These are phyloP conservation scores for Lecanicillium sp. DNA, from an alignment of 2,329 filamentous ascomycete genomes.

Conservation along the genomic window DNA sequence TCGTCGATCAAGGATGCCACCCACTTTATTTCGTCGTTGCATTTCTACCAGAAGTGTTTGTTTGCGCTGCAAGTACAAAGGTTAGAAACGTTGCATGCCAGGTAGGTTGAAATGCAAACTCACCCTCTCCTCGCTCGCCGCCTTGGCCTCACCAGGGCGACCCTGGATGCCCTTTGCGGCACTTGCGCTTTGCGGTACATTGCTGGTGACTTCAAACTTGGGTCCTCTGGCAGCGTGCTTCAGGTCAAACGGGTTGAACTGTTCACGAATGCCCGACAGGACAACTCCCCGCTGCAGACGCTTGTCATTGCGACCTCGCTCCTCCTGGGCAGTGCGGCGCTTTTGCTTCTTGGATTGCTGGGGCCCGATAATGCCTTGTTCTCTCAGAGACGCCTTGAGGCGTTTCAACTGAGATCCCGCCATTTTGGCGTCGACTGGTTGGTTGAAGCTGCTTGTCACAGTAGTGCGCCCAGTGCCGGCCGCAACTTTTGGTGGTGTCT, in stretches of 20 bases:
- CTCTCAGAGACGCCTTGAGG: constrained; percentile 81
- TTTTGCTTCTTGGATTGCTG: constrained; percentile 95
- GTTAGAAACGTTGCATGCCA: constrained; percentile 6
- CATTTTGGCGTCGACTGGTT: constrained; percentile 44
- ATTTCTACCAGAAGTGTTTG: constrained; percentile 84
- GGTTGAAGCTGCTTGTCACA: too few relatives aligned
- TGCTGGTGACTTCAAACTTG: constrained; percentile 79
- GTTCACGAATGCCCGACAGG: constrained; percentile 79
- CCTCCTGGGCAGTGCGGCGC: constrained; percentile 62
- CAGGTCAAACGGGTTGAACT: constrained; percentile 97
- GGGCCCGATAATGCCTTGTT: constrained; percentile 83
- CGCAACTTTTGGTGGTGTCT: too few relatives aligned
- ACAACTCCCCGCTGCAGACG: constrained; percentile 70
- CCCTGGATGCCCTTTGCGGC: constrained; percentile 56
- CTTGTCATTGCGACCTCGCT: constrained; percentile 59
- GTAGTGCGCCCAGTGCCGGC: too few relatives aligned
- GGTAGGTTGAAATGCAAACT: constrained; percentile 16
- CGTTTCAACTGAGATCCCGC: constrained; percentile 94
- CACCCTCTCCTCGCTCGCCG: constrained; percentile 77
- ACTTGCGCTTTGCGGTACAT: constrained; percentile 44
- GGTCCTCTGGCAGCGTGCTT: constrained; percentile 69
- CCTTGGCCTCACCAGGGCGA: constrained; percentile 77
- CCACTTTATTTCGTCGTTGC: constrained; percentile 81
- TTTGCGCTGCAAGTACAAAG: constrained; percentile 49
- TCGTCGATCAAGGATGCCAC: constrained; percentile 83